Conservation (phyloP, 2,329 filamentous ascomycete species). For the Fusarium ramigenum region DNA sequence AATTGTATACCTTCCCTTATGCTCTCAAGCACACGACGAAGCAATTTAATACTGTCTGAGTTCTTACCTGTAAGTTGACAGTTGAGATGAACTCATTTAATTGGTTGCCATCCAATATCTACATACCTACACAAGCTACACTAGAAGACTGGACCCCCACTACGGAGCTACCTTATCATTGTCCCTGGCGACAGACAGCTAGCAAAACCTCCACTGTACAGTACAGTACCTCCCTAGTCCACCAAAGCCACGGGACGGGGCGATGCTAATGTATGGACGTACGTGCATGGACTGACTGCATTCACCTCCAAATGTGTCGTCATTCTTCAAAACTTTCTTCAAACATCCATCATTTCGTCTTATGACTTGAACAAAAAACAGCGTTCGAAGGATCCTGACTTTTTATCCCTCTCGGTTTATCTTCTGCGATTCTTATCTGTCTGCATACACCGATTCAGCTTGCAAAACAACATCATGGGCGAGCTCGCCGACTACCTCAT, state of each 20-base stretch:
- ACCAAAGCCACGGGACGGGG: neutral
- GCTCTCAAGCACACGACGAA: neutral
- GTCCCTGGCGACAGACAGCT: conserved; percentile 16
- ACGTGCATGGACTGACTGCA: conserved; percentile 1
- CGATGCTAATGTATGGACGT: neutral
- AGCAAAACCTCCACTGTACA: neutral
- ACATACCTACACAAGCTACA: neutral
- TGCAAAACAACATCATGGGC: conserved; percentile 58
- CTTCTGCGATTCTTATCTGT: neutral
- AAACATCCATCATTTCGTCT: neutral
- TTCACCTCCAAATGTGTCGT: conserved; percentile 31
- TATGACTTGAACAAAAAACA: neutral
- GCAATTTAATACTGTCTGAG: neutral
- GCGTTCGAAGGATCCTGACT: neutral
- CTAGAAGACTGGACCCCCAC: neutral
- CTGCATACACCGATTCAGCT: neutral
- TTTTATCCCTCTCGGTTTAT: neutral
- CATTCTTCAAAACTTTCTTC: conserved; percentile 14
- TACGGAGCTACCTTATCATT: neutral
- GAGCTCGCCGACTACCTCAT: conserved; percentile 75
- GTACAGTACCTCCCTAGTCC: neutral
- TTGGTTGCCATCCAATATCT: neutral
- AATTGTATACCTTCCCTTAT: neutral
- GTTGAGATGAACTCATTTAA: too few species aligned
- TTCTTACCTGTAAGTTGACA: neutral